phyloP scores from a whole-genome alignment of 208 protist species.

The Trypanosoma theileri region DNA sequence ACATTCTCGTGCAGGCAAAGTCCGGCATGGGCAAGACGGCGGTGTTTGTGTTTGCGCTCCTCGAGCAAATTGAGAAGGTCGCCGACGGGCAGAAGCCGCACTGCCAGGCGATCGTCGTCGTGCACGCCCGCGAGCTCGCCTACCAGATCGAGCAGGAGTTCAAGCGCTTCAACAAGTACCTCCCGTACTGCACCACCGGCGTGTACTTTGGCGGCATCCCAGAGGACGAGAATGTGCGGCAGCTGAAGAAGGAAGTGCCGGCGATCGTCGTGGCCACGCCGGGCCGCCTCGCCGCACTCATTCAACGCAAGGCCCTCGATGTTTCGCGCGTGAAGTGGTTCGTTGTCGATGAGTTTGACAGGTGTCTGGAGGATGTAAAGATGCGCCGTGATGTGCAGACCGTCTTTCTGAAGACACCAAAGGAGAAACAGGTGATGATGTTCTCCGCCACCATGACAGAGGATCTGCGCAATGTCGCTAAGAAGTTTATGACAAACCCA shows the following conservation, averaged over 20 bases:
- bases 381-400: constrained; percentile 97
- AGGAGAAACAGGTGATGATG: constrained; percentile 99
- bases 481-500: constrained; percentile 97
- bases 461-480: constrained; percentile 93
- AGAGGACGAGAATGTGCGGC: constrained; percentile 85
- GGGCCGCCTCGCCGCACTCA: constrained; percentile 94
- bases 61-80: constrained; percentile 96
- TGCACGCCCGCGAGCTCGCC: constrained; percentile 99
- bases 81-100: constrained; percentile 78
- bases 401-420: constrained; percentile 97
- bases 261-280: constrained; percentile 98
- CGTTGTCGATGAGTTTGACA: constrained; percentile 99
- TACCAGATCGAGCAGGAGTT: constrained; percentile 99
- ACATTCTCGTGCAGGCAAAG: constrained; percentile 99
- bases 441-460: constrained; percentile 99
- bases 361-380: constrained; percentile 95
- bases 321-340: constrained; percentile 97
- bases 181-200: constrained; percentile 92
- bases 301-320: constrained; percentile 91
- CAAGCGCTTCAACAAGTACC: constrained; percentile 97
- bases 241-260: constrained; percentile 88
- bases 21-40: constrained; percentile 99
- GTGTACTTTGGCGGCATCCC: constrained; percentile 98
- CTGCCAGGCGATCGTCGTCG: constrained; percentile 92
- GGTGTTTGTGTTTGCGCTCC: constrained; percentile 98